A percentile compares a stretch with the other conserved stretches of the same genome.
Evolutionary conservation across 1,284 basidiomycete genomes (phyloP).

Genomic region (Puccinia horiana): DNA sequence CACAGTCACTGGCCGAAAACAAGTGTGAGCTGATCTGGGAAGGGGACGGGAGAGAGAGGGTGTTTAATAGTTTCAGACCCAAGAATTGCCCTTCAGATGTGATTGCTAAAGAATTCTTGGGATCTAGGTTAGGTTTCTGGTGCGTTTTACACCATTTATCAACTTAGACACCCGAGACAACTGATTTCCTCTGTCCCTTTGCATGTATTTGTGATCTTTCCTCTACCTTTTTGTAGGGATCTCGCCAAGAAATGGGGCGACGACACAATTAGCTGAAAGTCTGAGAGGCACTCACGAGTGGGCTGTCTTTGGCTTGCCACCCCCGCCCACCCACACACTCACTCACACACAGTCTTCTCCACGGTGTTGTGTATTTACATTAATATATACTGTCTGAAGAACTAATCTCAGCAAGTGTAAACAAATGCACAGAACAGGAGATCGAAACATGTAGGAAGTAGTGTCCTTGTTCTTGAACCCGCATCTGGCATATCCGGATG

Average conservation of each 20-base stretch:
- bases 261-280: constrained; percentile 44
- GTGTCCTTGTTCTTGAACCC: too few species aligned
- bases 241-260: constrained; percentile 50
- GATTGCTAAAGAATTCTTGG: constrained; percentile 56
- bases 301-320: too few species aligned
- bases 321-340: too few species aligned
- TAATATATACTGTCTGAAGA: neutral
- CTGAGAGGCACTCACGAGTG: too few species aligned
- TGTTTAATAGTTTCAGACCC: constrained; percentile 77
- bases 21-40: constrained; percentile 90
- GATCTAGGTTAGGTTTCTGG: constrained; percentile 48
- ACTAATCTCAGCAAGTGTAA: neutral
- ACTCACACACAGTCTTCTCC: too few species aligned
- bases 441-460: too few species aligned
- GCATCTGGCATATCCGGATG: too few species aligned
- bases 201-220: neutral
- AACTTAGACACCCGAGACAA: neutral
- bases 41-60: constrained; percentile 78
- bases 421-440: neutral
- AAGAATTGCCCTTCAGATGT: constrained; percentile 82
- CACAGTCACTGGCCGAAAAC: constrained; percentile 74
- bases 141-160: neutral
- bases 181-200: neutral
- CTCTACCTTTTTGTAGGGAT: constrained; percentile 35
- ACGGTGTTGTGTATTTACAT: neutral